Evolutionary conservation across 768 basidiomycete genomes (phyloP).

Genomic region (Pilatotrama ljubarskyi): DNA sequence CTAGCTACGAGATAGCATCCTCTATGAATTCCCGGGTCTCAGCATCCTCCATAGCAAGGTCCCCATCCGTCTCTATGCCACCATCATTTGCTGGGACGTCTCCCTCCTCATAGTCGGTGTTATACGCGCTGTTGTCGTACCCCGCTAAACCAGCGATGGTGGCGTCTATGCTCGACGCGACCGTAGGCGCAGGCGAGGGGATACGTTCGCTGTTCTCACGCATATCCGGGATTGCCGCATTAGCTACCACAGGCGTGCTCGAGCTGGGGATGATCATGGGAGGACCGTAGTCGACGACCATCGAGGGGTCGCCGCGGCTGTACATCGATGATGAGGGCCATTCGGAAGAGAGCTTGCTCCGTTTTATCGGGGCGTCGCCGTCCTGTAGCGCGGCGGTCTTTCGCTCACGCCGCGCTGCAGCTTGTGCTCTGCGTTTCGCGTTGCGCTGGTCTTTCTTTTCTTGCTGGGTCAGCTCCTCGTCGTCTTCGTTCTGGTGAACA

Average conservation of each 20-base stretch:
- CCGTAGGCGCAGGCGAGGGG: conserved; percentile 53
- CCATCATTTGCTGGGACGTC: conserved; percentile 10
- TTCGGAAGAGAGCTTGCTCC: conserved; percentile 13
- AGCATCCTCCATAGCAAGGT: conserved; percentile 8
- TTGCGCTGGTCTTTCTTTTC: conserved; percentile 25
- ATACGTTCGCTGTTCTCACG: conserved; percentile 33
- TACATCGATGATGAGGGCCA: background rate
- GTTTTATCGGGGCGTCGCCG: conserved; percentile 23
- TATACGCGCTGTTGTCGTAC: conserved; percentile 48
- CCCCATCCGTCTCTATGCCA: conserved; percentile 19
- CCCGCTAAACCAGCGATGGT: conserved; percentile 31
- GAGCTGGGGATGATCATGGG: conserved; percentile 12
- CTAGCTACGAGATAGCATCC: conserved; percentile 14
- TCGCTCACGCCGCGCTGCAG: conserved; percentile 33
- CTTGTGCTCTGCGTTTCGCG: conserved; percentile 27
- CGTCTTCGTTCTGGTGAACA: background rate
- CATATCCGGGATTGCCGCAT: conserved; percentile 10
- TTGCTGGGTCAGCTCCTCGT: conserved; percentile 2
- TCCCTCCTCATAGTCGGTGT: conserved; percentile 47
- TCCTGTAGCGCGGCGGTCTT: conserved; percentile 47
- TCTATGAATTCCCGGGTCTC: conserved; percentile 17
- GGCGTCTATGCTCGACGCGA: conserved; percentile 49
- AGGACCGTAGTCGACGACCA: conserved; percentile 11
- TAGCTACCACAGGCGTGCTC: background rate
- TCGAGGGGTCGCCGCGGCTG: background rate